Base-by-base conservation (phyloP, 169 alveolate species). In the Eimeria necatrix region DNA sequence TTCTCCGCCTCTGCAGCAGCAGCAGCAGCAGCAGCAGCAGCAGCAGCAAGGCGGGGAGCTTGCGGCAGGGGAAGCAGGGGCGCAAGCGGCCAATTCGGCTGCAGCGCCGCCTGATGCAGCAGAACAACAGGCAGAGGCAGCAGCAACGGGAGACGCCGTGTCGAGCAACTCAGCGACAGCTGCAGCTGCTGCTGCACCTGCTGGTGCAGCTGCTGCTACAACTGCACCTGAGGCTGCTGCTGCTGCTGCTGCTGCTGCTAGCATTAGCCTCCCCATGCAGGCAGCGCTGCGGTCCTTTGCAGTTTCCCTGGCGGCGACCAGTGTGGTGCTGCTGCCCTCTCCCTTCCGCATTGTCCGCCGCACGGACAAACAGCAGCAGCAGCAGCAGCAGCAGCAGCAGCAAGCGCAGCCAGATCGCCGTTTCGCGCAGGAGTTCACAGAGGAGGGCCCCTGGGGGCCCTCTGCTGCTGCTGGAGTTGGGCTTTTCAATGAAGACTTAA, bases 281-380 rank as follows among this genome's bases (percentile, higher is more conserved):
- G 74, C 85, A 16, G 95, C 95, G 8, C 61, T 80, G 76, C 64
- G 95, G 6, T 76, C 92, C 51, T 91, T 91, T n/a, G 95, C 95
- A 20, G 92, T 78, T 14, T 71, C 88, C 81, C 86, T 91, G 70
- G 78, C 87, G 16, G 76, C 95, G n/a, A 76, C 91, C 20, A 53
- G 95, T 7, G 52, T 80, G 49, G 95, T 76, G 92, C 91, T 85
- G 60, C 60, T 91, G 85, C 95, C 95, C 3, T 74, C 81, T 22
- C 88, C 85, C 26, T 80, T 90, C 53, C 94, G 89, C 59, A 49
- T 83, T n/a, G 91, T 90, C 59, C 88, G 24, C 60, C 70, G 22
- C 8, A 20, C 49, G 49, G 83, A 26, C 32, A 70, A n/a, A 49
- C n/a, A 49, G 32, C 87, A 64, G 4, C 84, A 64, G 53, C 41